Base-by-base conservation (phyloP, 2,329 filamentous ascomycete species). In the Leptographium wingfieldii region DNA sequence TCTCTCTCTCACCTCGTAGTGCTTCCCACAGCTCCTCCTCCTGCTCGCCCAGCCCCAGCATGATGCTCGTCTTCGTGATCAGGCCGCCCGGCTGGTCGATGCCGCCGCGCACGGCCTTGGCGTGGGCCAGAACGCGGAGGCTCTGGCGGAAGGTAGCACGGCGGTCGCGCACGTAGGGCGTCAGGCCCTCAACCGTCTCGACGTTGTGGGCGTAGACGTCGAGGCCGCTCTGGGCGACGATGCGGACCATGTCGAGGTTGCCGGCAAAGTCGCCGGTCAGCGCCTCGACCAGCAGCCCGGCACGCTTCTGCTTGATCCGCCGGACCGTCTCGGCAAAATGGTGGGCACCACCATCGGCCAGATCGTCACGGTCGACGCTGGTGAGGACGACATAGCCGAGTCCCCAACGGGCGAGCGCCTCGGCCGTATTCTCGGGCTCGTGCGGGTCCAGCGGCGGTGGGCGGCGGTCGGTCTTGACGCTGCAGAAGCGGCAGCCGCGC, bases 31-130 rank as follows among this genome's bases (percentile, higher is more conserved):
- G 73, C 74, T 97, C 88, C 22, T 88, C 82, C 68, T 97, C 92
- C 31, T 86, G 91, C 79, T 99, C 94, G 14, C 94, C 94, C 5
- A 99, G 75, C 4, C 94, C 94, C 29, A 99, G 80, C 94, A 99
- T 99, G 64, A 99, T 84, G 66, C 90, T 96, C 1, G 94, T 97
- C 80, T 99, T 99, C n/a, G 94, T 99, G 68, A 99, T 95, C 62
- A 97, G 80, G 3, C 82, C 82, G 59, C 51, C 51, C 43, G 53
- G 55, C 53, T 55, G 9, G 56, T 62, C 62, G 46, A 43, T 29
- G 1, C 77, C 72, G 60, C 80, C 78, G 61, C 82, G 83, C 2
- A 87, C 83, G 62, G 83, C 80, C 79, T 99, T 97, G 35, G 88
- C 94, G 46, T 88, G 84, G 60, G 84, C 80, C 62, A 99, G 75